Base-by-base conservation (phyloP, 2,329 filamentous ascomycete species). In the Mycogone perniciosa region DNA sequence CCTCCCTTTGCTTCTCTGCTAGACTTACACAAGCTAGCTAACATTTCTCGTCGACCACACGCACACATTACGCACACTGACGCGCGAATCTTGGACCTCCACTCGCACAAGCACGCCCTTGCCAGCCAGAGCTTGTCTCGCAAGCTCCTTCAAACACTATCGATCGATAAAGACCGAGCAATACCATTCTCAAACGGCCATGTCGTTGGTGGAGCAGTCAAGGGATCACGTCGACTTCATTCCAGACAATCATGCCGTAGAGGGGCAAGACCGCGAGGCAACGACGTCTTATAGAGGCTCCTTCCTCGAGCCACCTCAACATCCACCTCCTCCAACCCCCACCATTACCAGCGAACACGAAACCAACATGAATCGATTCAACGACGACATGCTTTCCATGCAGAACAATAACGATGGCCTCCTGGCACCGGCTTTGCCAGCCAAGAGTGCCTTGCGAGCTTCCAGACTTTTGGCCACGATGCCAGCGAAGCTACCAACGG, bases 391-490 rank as follows among this genome's bases (percentile, higher is more conserved):
- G 63, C 53, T 66, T 33, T 50, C 54, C 27, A 57, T 39, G 46
- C 44, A 46, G 54, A 50, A 51, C 55, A 52, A 56, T 33, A 48
- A 41, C 47, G 40, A 51, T 49, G 33, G 44, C 39, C 47, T 52
- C 11, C 54, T 58, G 44, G 62, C 71, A 29, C 77, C 77, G 7
- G 71, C 72, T 37, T 64, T 81, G 5, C 78, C 78, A 1, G 66
- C 68, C 54, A 77, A 72, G 69, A 80, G 76, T 60, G 64, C 72
- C 7, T 69, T 76, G 26, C 67, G 78, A 58, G 65, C 68, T 20
- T 80, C 77, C 7, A 69, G 71, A 48, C 65, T 68, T 51, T 59
- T 69, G 37, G 64, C 62, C 34, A 61, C 60, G 20, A 57, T 69
- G 29, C 57, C 63, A 35, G 62, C 63, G 41, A 69, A 69, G 60